Base-by-base conservation (phyloP, 106 monocot genomes). In the Apostasia ramifera region DNA sequence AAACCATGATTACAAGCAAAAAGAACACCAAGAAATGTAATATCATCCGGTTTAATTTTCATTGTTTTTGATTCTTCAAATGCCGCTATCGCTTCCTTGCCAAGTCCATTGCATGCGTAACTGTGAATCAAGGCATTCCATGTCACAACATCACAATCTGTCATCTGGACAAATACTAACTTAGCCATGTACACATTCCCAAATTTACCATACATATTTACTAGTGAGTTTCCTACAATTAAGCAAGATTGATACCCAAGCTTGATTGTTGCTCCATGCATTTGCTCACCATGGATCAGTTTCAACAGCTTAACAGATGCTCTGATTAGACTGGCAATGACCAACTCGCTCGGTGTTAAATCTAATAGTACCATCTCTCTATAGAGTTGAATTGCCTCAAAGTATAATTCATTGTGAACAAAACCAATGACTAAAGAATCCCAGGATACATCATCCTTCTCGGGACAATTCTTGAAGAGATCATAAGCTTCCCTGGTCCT, bases 81-180 rank as follows among this genome's bases (percentile, higher is more conserved):
- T 70, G 71, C 63, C 41, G 68, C 63, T 12, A 91, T 64, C 13
- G 79, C 72, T 61, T 84, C 71, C 15, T 69, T 55, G 0, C 72
- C 81, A 49, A 74, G 66, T 5, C 84, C 76, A 79, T 91, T 81
- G 7, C 76, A 45, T 7, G 86, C 91, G 66, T 82, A 82, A 4
- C 86, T 84, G 66, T 79, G 45, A 58, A 86, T 77, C 61, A 91
- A 81, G 3, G 80, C 43, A 67, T 84, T 91, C 91, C 91, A 91
- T 43, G 86, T 70, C 11, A 86, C 77, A 2, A 79, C 15, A 79
- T 87, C 81, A 14, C 42, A 52, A 2, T 74, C 57, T 15, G 6
- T 40, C 71, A 81, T 81, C 8, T 42, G n/a, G 39, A 81, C 66
- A 52, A 91, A 91, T 4, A 86, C 44, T 2, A 39, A 42, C 48